Conservation (phyloP, 2,329 filamentous ascomycete species). For the Beauveria bassiana region DNA sequence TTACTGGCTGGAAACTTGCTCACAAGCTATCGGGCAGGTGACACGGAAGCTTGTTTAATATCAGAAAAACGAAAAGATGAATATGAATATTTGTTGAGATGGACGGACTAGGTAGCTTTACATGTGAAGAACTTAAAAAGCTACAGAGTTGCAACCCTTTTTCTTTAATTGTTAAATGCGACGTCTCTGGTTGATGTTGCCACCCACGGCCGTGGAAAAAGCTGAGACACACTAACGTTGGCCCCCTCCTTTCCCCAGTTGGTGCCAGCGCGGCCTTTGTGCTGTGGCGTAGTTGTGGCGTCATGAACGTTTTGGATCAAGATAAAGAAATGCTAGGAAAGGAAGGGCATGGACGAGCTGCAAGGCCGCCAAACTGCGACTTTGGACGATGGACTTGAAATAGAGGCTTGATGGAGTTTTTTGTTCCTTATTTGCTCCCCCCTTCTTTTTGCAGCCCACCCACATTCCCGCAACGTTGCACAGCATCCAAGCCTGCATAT, state of each 20-base stretch:
- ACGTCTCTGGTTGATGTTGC: no score
- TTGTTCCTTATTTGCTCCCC: no score
- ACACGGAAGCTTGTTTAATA: neutral
- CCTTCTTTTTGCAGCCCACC: no score
- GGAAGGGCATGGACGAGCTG: no score
- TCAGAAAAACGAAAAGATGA: neutral
- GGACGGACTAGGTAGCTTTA: no score
- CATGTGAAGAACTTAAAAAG: neutral
- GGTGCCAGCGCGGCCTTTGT: neutral
- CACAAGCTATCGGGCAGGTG: neutral
- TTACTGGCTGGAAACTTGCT: neutral
- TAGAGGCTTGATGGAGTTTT: no score
- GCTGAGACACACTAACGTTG: neutral
- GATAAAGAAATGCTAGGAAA: no score
- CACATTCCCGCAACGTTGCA: neutral
- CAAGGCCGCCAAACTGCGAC: no score
- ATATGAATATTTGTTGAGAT: neutral
- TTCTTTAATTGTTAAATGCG: no score
- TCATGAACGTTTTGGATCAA: no score
- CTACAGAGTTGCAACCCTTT: neutral
- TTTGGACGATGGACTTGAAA: no score
- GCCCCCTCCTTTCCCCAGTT: neutral
- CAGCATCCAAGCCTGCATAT: neutral
- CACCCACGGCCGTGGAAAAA: neutral
- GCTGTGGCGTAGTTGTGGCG: constrained; percentile 4